phyloP scores from a whole-genome alignment of 2,329 filamentous ascomycete species.

The Talaromyces verruculosus region DNA sequence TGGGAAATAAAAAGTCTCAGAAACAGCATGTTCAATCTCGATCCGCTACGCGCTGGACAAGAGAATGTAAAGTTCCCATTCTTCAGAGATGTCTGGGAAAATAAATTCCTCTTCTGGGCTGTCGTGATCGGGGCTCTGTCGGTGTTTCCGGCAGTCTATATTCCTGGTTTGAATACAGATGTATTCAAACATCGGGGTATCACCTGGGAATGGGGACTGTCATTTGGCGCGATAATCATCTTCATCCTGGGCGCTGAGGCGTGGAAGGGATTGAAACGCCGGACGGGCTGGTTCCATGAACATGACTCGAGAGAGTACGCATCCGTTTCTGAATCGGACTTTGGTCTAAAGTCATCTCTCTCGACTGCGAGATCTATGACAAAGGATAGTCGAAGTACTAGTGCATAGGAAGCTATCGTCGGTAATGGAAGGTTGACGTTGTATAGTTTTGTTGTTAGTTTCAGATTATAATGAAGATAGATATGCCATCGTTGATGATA shows the following conservation, averaged over 20 bases:
- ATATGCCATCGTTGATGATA: not conserved
- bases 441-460: not conserved
- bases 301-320: not conserved
- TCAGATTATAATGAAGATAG: not conserved
- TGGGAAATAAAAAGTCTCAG: constrained; percentile 77
- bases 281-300: constrained; percentile 32
- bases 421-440: not conserved
- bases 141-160: constrained; percentile 64
- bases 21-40: constrained; percentile 69
- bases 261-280: constrained; percentile 71
- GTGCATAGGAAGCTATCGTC: not conserved
- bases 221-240: constrained; percentile 59
- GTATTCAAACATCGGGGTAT: constrained; percentile 68
- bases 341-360: constrained; percentile 17
- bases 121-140: constrained; percentile 59
- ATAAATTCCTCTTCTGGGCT: constrained; percentile 69
- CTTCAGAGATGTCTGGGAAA: constrained; percentile 66
- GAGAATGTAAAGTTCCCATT: constrained; percentile 51
- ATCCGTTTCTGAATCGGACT: constrained; percentile 13
- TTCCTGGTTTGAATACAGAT: constrained; percentile 63
- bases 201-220: constrained; percentile 68
- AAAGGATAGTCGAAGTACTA: constrained; percentile 11
- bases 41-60: constrained; percentile 51
- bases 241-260: constrained; percentile 65
- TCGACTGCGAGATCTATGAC: constrained; percentile 15